Evolutionary conservation across 1,284 basidiomycete species (phyloP), one percentile per base, ranked within the genome.

Genomic region (Trichosporon inkin): DNA sequence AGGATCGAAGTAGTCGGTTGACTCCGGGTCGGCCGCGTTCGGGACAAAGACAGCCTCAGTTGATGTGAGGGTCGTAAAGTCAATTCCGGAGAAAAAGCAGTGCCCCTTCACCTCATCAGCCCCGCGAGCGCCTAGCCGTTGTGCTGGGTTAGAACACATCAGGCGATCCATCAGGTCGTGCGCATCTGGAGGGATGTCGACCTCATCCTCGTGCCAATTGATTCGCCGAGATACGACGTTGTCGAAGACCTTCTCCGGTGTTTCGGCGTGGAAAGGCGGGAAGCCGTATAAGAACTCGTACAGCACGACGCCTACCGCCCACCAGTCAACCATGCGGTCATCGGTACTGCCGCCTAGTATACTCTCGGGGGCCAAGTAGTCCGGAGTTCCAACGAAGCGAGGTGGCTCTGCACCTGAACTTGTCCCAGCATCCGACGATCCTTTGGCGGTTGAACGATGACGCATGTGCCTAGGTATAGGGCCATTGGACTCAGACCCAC

Each of bases 271-370:
- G 84, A 99, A 99, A 0, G 96, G 96, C 34, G 96, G 96, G 39
- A 93, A 85, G 3, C 96, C 94, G 69, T 95, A 99, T 36, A 99
- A 79, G 79, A 99, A 99, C 81, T 99, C 95, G 79, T 99, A 99
- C 28, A 93, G 89, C 71, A 99, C 96, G 49, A 98, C 93, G 63
- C 96, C 96, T 36, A 99, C 84, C 14, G 96, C 96, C 96, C 96
- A 99, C 81, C 96, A 99, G 80, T 99, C 96, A 63, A 98, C 96
- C 14, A 88, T 87, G 41, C 88, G 89, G 78, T 99, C 94, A 73
- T 99, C 95, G 56, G 92, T 92, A 54, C 93, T 89, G 65, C 98
- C 84, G 63, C 96, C 96, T 57, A 98, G 84, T 63, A 99, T 97
- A 51, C 90, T 95, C 78, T 98, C 94, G 0, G 94, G 94, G 3